Evolutionary conservation across 495 filamentous ascomycete species (phyloP).

Genomic region (Rostrohypoxylon terebratum): DNA sequence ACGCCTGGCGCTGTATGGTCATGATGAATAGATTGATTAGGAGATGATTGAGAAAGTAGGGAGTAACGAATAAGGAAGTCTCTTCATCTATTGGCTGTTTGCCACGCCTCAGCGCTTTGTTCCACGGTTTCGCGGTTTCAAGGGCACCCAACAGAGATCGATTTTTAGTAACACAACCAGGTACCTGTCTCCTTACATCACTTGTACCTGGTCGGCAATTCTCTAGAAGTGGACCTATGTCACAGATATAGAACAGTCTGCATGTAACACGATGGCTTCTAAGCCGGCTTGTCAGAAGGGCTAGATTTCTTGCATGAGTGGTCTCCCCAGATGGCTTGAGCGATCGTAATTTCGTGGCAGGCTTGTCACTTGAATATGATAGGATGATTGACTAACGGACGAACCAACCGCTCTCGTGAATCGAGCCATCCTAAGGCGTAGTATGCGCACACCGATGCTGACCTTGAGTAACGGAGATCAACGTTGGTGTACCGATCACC

Average conservation of each 20-base stretch:
- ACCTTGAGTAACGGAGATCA: constrained; percentile 7
- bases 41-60: not conserved
- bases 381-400: constrained; percentile 1
- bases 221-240: constrained; percentile 6
- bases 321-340: constrained; percentile 20
- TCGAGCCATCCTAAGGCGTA: not conserved
- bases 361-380: constrained; percentile 19
- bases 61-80: not conserved
- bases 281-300: not conserved
- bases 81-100: not conserved
- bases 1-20: not conserved
- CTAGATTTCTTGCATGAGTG: constrained; percentile 2
- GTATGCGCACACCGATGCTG: not conserved
- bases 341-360: constrained; percentile 23
- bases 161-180: not conserved
- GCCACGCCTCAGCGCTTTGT: not conserved
- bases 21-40: not conserved
- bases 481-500: not conserved
- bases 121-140: constrained; percentile 10
- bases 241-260: constrained; percentile 1
- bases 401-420: constrained; percentile 17
- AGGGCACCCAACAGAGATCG: not conserved
- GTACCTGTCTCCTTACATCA: not conserved
- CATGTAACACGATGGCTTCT: constrained; percentile 3
- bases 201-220: constrained; percentile 4